These are phyloP conservation scores for Volvox carteri DNA, from an alignment of 163 green algal genomes.

Conservation along the genomic window DNA sequence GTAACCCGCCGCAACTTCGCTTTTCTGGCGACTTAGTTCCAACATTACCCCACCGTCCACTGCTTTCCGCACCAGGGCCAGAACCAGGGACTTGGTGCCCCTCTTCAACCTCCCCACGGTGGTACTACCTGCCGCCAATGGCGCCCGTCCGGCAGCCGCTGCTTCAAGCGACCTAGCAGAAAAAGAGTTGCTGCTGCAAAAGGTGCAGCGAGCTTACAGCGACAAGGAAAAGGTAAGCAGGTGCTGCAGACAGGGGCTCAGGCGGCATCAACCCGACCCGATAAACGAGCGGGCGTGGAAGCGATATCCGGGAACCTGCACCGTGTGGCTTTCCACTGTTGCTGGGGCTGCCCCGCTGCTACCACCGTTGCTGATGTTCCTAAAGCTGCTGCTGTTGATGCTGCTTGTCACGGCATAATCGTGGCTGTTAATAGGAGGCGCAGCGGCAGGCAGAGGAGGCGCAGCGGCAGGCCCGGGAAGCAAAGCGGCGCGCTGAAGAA, in stretches of 20 bases:
- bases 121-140: background rate
- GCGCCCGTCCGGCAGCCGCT: background rate
- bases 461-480: background rate
- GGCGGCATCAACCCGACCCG: no score
- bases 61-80: slow-evolving; percentile 1
- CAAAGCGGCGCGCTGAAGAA: background rate
- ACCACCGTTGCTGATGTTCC: background rate
- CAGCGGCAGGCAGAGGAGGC: background rate
- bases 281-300: no score
- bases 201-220: slow-evolving; percentile 1
- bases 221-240: slow-evolving; percentile 19
- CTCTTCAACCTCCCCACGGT: slow-evolving; percentile 22
- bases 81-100: background rate
- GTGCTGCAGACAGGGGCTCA: background rate
- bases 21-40: no score
- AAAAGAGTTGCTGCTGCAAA: slow-evolving; percentile 33
- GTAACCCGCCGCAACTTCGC: no score
- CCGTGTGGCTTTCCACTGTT: no score
- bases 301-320: no score
- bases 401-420: no score
- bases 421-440: background rate
- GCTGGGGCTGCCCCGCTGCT: background rate
- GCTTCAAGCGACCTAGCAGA: background rate
- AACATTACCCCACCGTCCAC: no score
- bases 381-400: background rate